A percentile compares a stretch with the other conserved stretches of the same genome.
Conservation (phyloP, 352 stramenopile species). For the Peronosclerospora sorghi region DNA sequence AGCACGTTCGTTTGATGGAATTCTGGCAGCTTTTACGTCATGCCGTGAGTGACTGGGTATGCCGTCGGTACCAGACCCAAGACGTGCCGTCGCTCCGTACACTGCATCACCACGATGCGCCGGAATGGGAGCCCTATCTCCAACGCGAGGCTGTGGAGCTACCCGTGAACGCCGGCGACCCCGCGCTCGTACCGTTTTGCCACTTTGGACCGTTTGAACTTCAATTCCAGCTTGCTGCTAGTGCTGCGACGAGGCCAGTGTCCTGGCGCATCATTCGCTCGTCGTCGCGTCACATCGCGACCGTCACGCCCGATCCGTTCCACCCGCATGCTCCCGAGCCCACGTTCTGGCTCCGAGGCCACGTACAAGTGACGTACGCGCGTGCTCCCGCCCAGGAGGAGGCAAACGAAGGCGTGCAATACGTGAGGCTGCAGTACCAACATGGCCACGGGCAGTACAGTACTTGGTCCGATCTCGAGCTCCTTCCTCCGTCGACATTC, state of each 20-base stretch:
- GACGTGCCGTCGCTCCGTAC: conserved; percentile 28
- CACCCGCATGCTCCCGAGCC: conserved; percentile 6
- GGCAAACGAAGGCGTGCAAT: conserved; percentile 10
- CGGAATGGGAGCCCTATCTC: conserved; percentile 26
- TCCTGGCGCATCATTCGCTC: conserved; percentile 34
- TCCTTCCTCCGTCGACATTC: conserved; percentile 6
- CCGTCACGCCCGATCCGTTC: conserved; percentile 7
- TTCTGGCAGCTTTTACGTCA: conserved; percentile 43
- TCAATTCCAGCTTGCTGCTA: conserved; percentile 34
- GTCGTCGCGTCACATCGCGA: conserved; percentile 10
- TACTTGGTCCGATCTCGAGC: conserved; percentile 20
- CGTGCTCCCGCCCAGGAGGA: conserved; percentile 3
- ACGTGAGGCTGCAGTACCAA: conserved; percentile 26
- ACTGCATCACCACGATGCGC: conserved; percentile 36
- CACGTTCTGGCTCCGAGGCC: conserved; percentile 25
- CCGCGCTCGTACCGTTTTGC: conserved; percentile 17
- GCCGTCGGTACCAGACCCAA: conserved; percentile 8
- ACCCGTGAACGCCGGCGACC: conserved; percentile 6
- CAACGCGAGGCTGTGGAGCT: conserved; percentile 14
- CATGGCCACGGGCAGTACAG: conserved; percentile 23
- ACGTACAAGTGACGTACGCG: conserved; percentile 30
- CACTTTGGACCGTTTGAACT: conserved; percentile 29
- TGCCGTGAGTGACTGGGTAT: conserved; percentile 14
- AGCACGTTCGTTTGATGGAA: conserved; percentile 24
- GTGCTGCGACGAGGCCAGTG: conserved; percentile 24